Evolutionary conservation across 2,329 filamentous ascomycete genomes (phyloP).

Genomic region (Dactylella cylindrospora): DNA sequence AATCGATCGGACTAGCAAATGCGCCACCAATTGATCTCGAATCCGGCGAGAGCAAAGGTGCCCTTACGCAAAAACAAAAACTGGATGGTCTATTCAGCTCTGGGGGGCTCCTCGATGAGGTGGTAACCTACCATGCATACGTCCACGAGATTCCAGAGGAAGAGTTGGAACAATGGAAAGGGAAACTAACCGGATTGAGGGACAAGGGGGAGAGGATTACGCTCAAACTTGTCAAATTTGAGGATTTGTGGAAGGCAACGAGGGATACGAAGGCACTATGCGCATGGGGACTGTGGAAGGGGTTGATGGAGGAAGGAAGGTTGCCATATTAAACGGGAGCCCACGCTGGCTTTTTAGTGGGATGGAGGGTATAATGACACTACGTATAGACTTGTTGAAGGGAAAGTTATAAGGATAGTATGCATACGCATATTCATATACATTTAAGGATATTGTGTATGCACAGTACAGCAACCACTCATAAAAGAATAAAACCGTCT

Average conservation of each 20-base stretch:
- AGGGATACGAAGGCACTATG: slow-evolving; percentile 64
- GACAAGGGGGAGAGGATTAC: slow-evolving; percentile 65
- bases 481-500: too few relatives aligned
- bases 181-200: slow-evolving; percentile 61
- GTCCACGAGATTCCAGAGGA: slow-evolving; percentile 58
- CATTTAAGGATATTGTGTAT: too few relatives aligned
- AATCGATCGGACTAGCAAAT: slow-evolving; percentile 26
- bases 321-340: slow-evolving; percentile 30
- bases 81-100: slow-evolving; percentile 35
- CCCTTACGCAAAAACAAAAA: neutral
- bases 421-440: too few relatives aligned
- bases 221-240: slow-evolving; percentile 61
- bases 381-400: too few relatives aligned
- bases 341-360: too few relatives aligned
- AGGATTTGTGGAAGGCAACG: slow-evolving; percentile 61
- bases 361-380: too few relatives aligned
- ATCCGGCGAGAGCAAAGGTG: too few relatives aligned
- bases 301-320: slow-evolving; percentile 57
- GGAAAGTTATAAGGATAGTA: too few relatives aligned
- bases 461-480: too few relatives aligned
- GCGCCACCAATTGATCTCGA: slow-evolving; percentile 8
- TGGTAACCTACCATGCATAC: slow-evolving; percentile 62
- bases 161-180: slow-evolving; percentile 60
- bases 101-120: slow-evolving; percentile 56
- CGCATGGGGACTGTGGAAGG: slow-evolving; percentile 63